These are phyloP conservation scores for Arthrobotrys iridis DNA, from an alignment of 2,329 filamentous ascomycete species.

Conservation along the genomic window DNA sequence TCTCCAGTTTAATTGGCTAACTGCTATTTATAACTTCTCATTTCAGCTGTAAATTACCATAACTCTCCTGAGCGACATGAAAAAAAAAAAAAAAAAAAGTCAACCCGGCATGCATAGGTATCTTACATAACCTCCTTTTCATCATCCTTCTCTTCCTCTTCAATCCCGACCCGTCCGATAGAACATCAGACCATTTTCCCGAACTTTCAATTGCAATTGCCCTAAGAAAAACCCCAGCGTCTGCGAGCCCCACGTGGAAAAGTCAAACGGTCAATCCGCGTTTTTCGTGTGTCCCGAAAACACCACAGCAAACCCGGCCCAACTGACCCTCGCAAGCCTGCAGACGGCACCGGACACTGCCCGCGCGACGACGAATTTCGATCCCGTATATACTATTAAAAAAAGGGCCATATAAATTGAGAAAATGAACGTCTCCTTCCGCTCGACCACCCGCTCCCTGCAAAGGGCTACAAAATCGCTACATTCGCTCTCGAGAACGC, in stretches of 20 bases:
- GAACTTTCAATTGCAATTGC: slow-evolving; percentile 7
- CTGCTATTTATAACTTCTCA: slow-evolving; percentile 43
- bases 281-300: slow-evolving; percentile 29
- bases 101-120: slow-evolving; percentile 4
- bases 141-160: neutral
- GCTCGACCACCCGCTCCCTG: slow-evolving; percentile 27
- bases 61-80: slow-evolving; percentile 25
- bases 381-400: neutral
- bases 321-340: slow-evolving; percentile 9
- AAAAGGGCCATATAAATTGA: neutral
- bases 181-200: slow-evolving; percentile 11
- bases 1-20: slow-evolving; percentile 47
- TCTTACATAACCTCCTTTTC: neutral
- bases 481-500: slow-evolving; percentile 37
- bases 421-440: slow-evolving; percentile 29
- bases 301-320: slow-evolving; percentile 4
- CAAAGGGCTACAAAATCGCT: slow-evolving; percentile 42
- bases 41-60: slow-evolving; percentile 11
- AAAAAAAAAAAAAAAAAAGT: neutral
- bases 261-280: slow-evolving; percentile 49
- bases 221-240: slow-evolving; percentile 9
- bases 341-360: slow-evolving; percentile 5
- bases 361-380: neutral
- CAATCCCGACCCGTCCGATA: neutral
- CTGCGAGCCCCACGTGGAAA: slow-evolving; percentile 37